Base-by-base conservation (phyloP, 2,329 filamentous ascomycete genomes). In the Thelonectria olida region DNA sequence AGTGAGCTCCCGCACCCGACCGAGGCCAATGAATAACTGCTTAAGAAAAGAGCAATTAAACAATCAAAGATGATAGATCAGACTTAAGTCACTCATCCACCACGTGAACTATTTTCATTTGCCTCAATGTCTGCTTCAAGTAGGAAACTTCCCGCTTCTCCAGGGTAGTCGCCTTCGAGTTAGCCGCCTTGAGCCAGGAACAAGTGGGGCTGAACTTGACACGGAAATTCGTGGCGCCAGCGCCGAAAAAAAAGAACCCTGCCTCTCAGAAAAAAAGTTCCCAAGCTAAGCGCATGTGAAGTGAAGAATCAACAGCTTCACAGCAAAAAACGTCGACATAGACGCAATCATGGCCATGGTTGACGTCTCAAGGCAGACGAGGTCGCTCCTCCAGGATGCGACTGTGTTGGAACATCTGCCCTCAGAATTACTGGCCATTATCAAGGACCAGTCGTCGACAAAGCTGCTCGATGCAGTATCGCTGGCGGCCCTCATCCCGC, bases 401-500 rank as follows among this genome's bases (percentile, higher is more conserved):
- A 77, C 77, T 71, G 79, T 83, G 62, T 76, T 90, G 68, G 77
- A 82, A 64, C 80, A 89, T 74, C 74, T 97, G 68, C 91, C 93
- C 39, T 78, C 82, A 67, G 91, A 93, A 80, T 81, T 96, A 74
- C 80, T 90, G 66, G 82, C 87, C 71, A 82, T 90, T 67, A 86
- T 96, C 75, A 85, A 84, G 74, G 80, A 87, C 72, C 83, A 87
- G 72, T 83, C 84, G 61, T 85, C 89, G 73, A 83, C 85, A 67
- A 84, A 85, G 72, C 89, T 93, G 76, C 85, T 96, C 39, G 87
- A 92, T 75, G 86, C 87, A 68, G 81, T 96, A 72, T 86, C 92
- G 68, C 81, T 84, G 70, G 86, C 88, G 61, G 88, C 92, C 59
- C 85, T 97, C 72, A 83, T 88, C 70, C 84, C 91, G 69, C 81